These are phyloP conservation scores for Epichloe brachyelytri DNA, from an alignment of 2,329 filamentous ascomycete genomes.

Conservation along the genomic window DNA sequence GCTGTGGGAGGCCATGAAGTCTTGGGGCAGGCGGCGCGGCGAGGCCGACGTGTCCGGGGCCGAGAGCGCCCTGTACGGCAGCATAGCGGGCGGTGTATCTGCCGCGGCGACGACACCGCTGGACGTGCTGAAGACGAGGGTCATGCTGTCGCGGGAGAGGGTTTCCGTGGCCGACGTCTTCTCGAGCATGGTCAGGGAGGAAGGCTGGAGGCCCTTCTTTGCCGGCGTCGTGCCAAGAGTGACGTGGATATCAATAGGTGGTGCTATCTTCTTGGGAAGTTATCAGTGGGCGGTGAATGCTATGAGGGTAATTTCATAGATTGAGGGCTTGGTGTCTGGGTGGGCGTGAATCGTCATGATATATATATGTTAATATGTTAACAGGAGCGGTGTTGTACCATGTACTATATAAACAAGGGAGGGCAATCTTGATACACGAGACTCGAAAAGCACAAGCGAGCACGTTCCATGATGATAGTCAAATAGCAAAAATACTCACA, in stretches of 20 bases:
- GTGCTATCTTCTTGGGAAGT: conserved; percentile 85
- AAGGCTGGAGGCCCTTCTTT: conserved; percentile 58
- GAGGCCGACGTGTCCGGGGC: conserved; percentile 45
- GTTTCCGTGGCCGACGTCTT: conserved; percentile 48
- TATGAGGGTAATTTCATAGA: conserved; percentile 25
- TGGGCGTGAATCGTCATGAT: too few relatives aligned
- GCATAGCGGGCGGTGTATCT: conserved; percentile 69
- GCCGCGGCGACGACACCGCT: conserved; percentile 84
- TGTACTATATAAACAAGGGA: too few relatives aligned
- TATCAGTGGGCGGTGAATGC: conserved; percentile 83
- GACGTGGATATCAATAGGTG: conserved; percentile 89
- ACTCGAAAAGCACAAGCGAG: too few relatives aligned
- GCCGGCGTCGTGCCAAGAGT: conserved; percentile 69
- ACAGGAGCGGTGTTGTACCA: too few relatives aligned
- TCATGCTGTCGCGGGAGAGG: conserved; percentile 74
- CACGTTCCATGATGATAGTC: too few relatives aligned
- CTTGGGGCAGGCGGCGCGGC: conserved; percentile 30
- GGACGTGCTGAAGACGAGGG: conserved; percentile 90
- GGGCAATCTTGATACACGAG: too few relatives aligned
- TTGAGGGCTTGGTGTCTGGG: too few relatives aligned
- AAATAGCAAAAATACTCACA: too few relatives aligned
- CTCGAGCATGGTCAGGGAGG: conserved; percentile 47
- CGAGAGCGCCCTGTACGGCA: conserved; percentile 79
- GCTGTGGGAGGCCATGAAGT: conserved; percentile 88
- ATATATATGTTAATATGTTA: too few relatives aligned